Base-by-base conservation (phyloP, 2,329 filamentous ascomycete species). In the Aureobasidium melanogenum region DNA sequence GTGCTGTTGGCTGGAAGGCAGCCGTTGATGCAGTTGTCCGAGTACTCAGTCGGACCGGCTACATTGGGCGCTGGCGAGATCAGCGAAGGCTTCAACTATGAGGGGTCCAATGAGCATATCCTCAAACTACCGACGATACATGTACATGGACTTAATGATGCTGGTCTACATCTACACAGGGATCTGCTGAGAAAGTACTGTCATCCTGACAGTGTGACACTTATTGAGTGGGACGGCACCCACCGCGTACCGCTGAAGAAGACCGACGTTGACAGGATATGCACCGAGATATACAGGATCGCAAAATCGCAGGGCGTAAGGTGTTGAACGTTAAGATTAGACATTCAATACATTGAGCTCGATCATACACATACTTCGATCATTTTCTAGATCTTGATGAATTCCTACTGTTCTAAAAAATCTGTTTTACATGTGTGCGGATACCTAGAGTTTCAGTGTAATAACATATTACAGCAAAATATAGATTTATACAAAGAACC, bases 171-270 rank as follows among this genome's bases (percentile, higher is more conserved):
- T 62, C 72, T 83, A 47, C 87, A 89, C 69, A 73, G 79, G 60
- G 75, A 79, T 69, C 68, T 87, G 66, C 68, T 84, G 55, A 71
- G 82, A 9, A 72, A 81, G 56, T 91, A 86, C 70, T 88, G 84
- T 69, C 77, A 83, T 54, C 69, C 75, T 10, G 79, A 77, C 0
- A 82, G 75, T 2, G 75, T 80, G 6, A 78, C 73, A 41, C 64
- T 91, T 48, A 71, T 92, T 1, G 86, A 91, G 71, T 92, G 88
- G 89, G 81, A 89, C 62, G 88, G 87, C 0, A 80, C 79, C 1
- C 89, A 93, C 70, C 76, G 88, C 6, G 77, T 93, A 52, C 87
- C 88, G 1, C 80, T 92, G 63, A 88, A 88, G 76, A 77, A 74
- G 24, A 74, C 72, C 32, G 88, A 91, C 71, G 86, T 91, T 3